Percentiles rank a stretch among this genome's conserved stretches.
Evolutionary conservation across 306 rosid genomes (phyloP).

Genomic region (Castanea mollissima): DNA sequence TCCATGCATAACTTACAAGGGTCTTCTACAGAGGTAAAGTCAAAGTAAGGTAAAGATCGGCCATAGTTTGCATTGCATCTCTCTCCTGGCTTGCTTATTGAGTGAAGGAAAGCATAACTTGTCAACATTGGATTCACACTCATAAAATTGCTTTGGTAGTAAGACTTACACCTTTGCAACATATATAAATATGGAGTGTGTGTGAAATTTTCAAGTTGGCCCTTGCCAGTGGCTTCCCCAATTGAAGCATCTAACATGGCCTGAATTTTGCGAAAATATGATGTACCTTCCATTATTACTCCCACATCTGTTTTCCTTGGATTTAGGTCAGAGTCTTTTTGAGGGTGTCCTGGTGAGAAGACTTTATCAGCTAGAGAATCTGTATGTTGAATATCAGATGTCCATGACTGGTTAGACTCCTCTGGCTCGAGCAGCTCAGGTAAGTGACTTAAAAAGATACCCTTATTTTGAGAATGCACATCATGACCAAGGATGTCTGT

Average conservation of each 20-base stretch:
- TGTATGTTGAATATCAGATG: conserved; percentile 28
- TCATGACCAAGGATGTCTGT: conserved; percentile 27
- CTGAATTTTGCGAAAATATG: conserved; percentile 32
- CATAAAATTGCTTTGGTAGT: conserved; percentile 45
- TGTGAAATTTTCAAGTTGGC: conserved; percentile 28
- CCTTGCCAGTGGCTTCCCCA: conserved; percentile 34
- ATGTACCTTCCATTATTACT: conserved; percentile 32
- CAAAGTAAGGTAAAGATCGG: conserved; percentile 52
- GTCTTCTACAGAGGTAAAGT: conserved; percentile 70
- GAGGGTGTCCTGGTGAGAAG: conserved; percentile 17
- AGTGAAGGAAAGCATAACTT: conserved; percentile 46
- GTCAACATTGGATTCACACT: conserved; percentile 76
- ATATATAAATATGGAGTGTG: conserved; percentile 33
- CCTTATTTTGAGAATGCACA: conserved; percentile 33
- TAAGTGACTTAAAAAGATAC: conserved; percentile 28
- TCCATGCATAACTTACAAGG: conserved; percentile 64
- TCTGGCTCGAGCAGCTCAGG: conserved; percentile 35
- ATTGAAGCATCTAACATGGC: conserved; percentile 23
- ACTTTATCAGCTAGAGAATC: conserved; percentile 25
- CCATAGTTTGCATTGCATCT: conserved; percentile 27
- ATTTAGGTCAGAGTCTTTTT: conserved; percentile 32
- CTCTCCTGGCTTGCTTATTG: conserved; percentile 40
- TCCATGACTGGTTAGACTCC: conserved; percentile 35
- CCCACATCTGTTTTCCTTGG: conserved; percentile 29
- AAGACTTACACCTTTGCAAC: conserved; percentile 35